Evolutionary conservation across 176 grass and related monocot species (phyloP).

Genomic region (Thalia dealbata): DNA sequence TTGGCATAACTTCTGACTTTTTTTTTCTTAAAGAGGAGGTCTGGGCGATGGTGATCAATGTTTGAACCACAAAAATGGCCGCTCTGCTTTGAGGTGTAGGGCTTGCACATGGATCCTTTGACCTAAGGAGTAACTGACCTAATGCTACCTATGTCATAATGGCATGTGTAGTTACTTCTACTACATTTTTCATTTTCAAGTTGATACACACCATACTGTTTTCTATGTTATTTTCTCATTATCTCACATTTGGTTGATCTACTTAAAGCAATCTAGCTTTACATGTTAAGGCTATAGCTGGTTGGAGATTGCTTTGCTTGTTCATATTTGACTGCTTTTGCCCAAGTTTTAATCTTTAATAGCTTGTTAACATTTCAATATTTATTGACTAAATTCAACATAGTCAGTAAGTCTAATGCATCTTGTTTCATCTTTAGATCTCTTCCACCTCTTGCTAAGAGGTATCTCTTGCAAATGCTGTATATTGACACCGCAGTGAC

Average conservation of each 20-base stretch:
- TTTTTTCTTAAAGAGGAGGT: not conserved
- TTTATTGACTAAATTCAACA: not conserved
- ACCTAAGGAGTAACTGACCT: not conserved
- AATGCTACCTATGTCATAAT: not conserved
- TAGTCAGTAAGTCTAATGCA: not conserved
- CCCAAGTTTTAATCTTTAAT: not conserved
- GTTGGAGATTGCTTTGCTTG: no score
- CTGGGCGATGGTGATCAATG: not conserved
- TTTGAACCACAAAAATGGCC: not conserved
- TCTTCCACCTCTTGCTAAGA: slow-evolving; percentile 74
- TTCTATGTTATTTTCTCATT: not conserved
- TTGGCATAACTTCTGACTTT: not conserved
- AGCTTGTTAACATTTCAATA: not conserved
- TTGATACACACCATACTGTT: not conserved
- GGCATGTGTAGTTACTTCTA: not conserved
- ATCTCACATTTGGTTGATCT: not conserved
- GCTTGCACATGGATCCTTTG: not conserved
- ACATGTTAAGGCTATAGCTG: not conserved
- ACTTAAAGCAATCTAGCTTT: not conserved
- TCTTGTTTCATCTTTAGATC: slow-evolving; percentile 30
- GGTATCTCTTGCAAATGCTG: slow-evolving; percentile 75
- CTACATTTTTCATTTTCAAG: not conserved
- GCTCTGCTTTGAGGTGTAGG: not conserved
- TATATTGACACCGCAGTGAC: slow-evolving; percentile 39
- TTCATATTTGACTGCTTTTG: not conserved